These are phyloP conservation scores for Thielaviopsis punctulata DNA, from an alignment of 2,329 filamentous ascomycete species.

Conservation along the genomic window DNA sequence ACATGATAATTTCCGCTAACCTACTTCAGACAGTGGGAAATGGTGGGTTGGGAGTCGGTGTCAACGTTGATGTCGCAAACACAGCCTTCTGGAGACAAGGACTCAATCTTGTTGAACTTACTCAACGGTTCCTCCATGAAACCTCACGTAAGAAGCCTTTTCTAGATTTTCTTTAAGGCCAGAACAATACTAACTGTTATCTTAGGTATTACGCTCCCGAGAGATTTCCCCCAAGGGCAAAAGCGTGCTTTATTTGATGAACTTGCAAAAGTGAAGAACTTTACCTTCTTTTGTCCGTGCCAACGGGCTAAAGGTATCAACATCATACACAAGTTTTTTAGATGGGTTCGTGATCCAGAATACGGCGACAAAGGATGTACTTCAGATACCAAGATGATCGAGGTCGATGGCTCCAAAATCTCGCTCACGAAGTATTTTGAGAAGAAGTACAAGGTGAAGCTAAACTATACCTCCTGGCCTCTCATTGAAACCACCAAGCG, in stretches of 20 bases:
- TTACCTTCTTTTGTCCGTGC: conserved; percentile 41
- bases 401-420: conserved; percentile 28
- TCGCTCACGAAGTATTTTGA: conserved; percentile 38
- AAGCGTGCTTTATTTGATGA: too few species aligned
- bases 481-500: conserved; percentile 38
- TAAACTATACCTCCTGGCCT: conserved; percentile 33
- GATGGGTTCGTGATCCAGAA: conserved; percentile 29
- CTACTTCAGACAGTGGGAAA: conserved; percentile 2
- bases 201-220: too few species aligned
- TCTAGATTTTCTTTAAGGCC: background rate
- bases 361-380: conserved; percentile 29
- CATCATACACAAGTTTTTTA: conserved; percentile 35
- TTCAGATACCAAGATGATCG: conserved; percentile 38
- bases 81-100: conserved; percentile 60
- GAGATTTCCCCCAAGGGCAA: too few species aligned
- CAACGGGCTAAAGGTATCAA: conserved; percentile 23
- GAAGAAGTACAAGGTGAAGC: conserved; percentile 33
- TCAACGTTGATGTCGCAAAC: conserved; percentile 88
- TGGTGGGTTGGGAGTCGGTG: conserved; percentile 44
- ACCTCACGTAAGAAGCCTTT: background rate
- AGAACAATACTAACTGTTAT: too few species aligned
- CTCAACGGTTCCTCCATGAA: background rate
- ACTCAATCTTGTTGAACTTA: conserved; percentile 23
- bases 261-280: conserved; percentile 33
- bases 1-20: conserved; percentile 4